Evolutionary conservation across 257 asterid genomes (phyloP), one percentile per base, ranked within the genome.

Genomic region (Rauvolfia tetraphylla): DNA sequence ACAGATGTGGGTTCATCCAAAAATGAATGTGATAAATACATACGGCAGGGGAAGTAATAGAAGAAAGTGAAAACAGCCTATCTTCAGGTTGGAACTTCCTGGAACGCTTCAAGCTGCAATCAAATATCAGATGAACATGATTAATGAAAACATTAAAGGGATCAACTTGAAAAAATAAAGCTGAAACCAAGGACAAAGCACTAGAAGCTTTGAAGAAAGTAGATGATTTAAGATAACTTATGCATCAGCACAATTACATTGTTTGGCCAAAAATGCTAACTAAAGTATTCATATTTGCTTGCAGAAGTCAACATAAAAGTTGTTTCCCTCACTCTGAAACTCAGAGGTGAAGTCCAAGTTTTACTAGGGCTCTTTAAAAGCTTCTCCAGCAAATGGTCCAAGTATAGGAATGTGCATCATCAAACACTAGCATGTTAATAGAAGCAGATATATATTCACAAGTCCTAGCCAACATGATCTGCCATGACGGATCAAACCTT

Each of bases 81-180:
- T 95, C 99, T 84, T 93, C 99, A 27, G 96, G 91, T 87, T 93
- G 99, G 84, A 95, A 93, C 85, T 93, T 95, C 89, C 99, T 79
- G 46, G 97, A 93, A 51, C 99, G 89, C 84, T 91, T 95, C 86
- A 95, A 88, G 73, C 98, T 95, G 93, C 86, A 90, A 76, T 13
- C 54, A 39, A 74, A 51, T 44, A 36, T 51, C 71, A 46, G 3
- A 58, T 17, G 4, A 25, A 3, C 25, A 20, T 56, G 53, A 53
- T n/a, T 17, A 42, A 65, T 38, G n/a, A 41, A 38, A 36, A 44
- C 20, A 48, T 23, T 3, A 23, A 54, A 72, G 11, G 33, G 39
- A 20, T 65, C 34, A 1, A 59, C 36, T 38, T 31, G 44, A 25
- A 17, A 58, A 65, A 66, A 10, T 42, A 54, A 61, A 44, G 39